These are phyloP conservation scores for Trametes hirsuta DNA, from an alignment of 1,284 basidiomycete species.

Conservation along the genomic window DNA sequence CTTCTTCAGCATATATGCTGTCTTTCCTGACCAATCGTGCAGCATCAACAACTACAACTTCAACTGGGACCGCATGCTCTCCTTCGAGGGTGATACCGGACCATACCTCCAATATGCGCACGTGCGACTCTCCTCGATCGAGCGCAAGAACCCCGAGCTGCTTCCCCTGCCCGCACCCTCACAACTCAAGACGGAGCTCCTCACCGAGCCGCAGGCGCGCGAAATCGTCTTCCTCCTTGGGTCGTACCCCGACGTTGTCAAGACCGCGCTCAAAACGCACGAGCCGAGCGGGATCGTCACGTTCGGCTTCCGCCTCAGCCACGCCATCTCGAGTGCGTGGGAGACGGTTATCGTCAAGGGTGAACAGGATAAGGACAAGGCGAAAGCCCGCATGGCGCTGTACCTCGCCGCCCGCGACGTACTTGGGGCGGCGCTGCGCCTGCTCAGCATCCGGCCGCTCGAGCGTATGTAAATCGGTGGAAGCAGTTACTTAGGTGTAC, in stretches of 20 bases:
- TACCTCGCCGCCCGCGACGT: slow-evolving; percentile 91
- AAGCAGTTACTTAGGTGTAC: slow-evolving; percentile 10
- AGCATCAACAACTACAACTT: slow-evolving; percentile 98
- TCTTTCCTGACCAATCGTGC: neutral
- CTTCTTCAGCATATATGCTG: no score
- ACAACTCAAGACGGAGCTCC: slow-evolving; percentile 70
- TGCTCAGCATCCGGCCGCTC: slow-evolving; percentile 88
- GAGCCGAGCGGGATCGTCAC: slow-evolving; percentile 93
- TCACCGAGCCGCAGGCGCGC: slow-evolving; percentile 76
- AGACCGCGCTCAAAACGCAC: slow-evolving; percentile 80
- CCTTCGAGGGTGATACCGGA: slow-evolving; percentile 97
- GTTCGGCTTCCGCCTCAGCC: slow-evolving; percentile 75
- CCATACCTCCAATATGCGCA: slow-evolving; percentile 97
- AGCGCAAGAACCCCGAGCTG: slow-evolving; percentile 91
- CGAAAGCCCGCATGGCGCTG: slow-evolving; percentile 88
- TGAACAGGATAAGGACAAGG: slow-evolving; percentile 42
- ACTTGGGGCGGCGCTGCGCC: slow-evolving; percentile 82
- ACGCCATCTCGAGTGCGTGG: slow-evolving; percentile 89
- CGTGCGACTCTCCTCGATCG: slow-evolving; percentile 91
- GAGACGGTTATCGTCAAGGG: slow-evolving; percentile 56
- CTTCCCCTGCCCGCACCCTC: slow-evolving; percentile 74
- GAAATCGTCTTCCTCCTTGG: slow-evolving; percentile 89
- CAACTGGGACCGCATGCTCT: slow-evolving; percentile 94
- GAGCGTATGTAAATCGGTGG: slow-evolving; percentile 80
- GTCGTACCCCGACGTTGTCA: slow-evolving; percentile 90